These are phyloP conservation scores for Grammothele lineata DNA, from an alignment of 768 basidiomycete genomes.

Conservation along the genomic window DNA sequence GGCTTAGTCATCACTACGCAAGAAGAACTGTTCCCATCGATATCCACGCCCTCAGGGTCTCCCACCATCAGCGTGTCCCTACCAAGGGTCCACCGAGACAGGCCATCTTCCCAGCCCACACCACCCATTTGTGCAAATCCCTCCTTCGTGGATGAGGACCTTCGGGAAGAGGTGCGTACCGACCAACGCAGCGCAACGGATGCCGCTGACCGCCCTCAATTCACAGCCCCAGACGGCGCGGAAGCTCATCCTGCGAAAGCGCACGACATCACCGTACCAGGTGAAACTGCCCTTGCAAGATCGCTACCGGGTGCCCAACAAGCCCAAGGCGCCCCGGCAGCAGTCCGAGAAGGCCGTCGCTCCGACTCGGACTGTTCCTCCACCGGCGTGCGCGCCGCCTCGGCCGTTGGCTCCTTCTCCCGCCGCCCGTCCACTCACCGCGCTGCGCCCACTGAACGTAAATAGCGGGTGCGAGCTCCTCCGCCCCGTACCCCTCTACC, in stretches of 20 bases:
- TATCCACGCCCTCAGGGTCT: too few species aligned
- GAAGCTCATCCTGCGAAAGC: conserved; percentile 10
- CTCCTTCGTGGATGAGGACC: too few species aligned
- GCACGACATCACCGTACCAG: conserved; percentile 14
- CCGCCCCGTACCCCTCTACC: too few species aligned
- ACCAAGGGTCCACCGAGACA: too few species aligned
- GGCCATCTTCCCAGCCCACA: too few species aligned
- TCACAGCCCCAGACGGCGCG: conserved; percentile 7
- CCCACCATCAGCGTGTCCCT: too few species aligned
- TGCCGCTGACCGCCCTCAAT: background rate
- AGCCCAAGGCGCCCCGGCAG: background rate
- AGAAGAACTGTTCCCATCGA: too few species aligned
- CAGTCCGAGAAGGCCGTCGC: background rate
- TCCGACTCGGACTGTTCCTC: background rate
- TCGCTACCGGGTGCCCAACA: conserved; percentile 4
- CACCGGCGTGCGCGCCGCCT: background rate
- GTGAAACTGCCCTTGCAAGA: conserved; percentile 10
- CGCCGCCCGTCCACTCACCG: background rate
- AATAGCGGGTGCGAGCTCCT: too few species aligned
- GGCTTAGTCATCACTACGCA: too few species aligned
- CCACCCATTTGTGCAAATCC: too few species aligned
- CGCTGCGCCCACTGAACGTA: background rate
- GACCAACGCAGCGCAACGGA: too few species aligned
- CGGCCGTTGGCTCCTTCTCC: background rate
- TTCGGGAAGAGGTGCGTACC: too few species aligned